These are phyloP conservation scores for Lathyrus oleraceus DNA, from an alignment of 306 rosid species.

Conservation along the genomic window DNA sequence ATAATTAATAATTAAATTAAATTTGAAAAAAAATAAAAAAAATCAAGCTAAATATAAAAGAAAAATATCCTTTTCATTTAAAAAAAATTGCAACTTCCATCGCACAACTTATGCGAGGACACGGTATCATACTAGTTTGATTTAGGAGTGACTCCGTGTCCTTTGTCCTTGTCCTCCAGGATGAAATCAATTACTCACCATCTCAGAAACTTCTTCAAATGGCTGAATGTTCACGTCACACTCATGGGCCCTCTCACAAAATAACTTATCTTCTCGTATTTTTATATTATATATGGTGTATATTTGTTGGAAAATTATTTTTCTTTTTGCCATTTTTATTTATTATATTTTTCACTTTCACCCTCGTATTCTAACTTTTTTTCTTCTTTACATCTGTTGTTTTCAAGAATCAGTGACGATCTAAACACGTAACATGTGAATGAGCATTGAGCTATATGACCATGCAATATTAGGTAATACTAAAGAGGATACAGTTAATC, in stretches of 20 bases:
- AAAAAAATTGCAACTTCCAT: no score
- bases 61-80: no score
- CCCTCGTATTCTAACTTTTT: background rate
- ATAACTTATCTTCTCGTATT: background rate
- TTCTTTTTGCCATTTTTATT: background rate
- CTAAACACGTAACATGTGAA: constrained; percentile 4
- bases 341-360: background rate
- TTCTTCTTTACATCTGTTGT: background rate
- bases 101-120: no score
- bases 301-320: background rate
- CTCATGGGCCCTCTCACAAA: constrained; percentile 11
- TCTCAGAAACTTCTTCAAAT: background rate
- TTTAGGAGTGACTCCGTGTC: background rate
- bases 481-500: background rate
- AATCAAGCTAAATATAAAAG: no score
- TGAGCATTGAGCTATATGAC: background rate
- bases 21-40: no score
- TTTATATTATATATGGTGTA: background rate
- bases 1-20: no score
- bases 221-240: background rate
- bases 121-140: no score
- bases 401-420: background rate
- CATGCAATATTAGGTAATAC: background rate
- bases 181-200: background rate
- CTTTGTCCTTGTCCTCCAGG: background rate